phyloP scores from a whole-genome alignment of 139 green algal genomes.

The Micromonas commoda region DNA sequence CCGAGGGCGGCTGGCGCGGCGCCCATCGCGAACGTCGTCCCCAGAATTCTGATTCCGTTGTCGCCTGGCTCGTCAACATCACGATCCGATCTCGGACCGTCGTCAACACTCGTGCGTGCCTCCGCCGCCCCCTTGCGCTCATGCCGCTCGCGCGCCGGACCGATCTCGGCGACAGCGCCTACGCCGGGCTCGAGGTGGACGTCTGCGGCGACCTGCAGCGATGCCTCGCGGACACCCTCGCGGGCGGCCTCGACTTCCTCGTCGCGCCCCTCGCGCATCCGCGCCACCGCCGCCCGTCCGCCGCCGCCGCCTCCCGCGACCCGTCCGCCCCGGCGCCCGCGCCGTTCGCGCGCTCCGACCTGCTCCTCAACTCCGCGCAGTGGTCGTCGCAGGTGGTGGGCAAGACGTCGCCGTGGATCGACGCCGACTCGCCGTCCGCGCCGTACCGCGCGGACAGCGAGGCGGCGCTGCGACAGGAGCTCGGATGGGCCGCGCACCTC shows the following conservation, averaged over 20 bases:
- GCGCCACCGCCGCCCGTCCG: conserved; percentile 15
- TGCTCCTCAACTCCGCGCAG: conserved; percentile 55
- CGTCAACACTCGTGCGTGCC: too few relatives aligned
- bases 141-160: conserved; percentile 85
- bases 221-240: conserved; percentile 51
- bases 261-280: conserved; percentile 64
- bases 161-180: conserved; percentile 80
- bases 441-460: conserved; percentile 43
- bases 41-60: too few relatives aligned
- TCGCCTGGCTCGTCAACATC: too few relatives aligned
- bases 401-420: conserved; percentile 65
- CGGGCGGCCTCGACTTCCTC: conserved; percentile 87
- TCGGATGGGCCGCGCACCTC: conserved; percentile 86
- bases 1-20: too few relatives aligned
- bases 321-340: conserved; percentile 26
- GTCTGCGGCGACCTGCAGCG: conserved; percentile 52
- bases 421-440: conserved; percentile 57
- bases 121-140: background rate
- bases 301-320: conserved; percentile 30
- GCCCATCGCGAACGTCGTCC: too few relatives aligned
- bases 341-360: conserved; percentile 57
- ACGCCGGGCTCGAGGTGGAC: conserved; percentile 62
- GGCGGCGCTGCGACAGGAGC: conserved; percentile 64
- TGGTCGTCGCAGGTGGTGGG: conserved; percentile 62
- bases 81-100: too few relatives aligned